phyloP scores from a whole-genome alignment of 1,284 basidiomycete genomes.

The Cryptococcus wingfieldii region DNA sequence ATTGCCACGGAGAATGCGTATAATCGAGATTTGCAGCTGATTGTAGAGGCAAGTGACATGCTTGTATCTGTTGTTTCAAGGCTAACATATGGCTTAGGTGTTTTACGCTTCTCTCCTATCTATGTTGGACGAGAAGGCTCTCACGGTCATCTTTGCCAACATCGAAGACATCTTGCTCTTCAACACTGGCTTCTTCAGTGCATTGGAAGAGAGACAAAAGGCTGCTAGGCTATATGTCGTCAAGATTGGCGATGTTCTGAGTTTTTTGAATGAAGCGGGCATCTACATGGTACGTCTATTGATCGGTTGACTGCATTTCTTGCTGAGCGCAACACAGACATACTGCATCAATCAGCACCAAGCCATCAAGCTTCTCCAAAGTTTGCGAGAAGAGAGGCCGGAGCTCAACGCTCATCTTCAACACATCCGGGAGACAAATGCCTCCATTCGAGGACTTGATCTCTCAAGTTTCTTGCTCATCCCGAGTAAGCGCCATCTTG shows the following conservation, averaged over 20 bases:
- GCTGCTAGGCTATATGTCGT: constrained; percentile 85
- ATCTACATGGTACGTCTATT: constrained; percentile 64
- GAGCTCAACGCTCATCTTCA: constrained; percentile 62
- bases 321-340: constrained; percentile 54
- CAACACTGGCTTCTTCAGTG: constrained; percentile 81
- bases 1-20: constrained; percentile 83
- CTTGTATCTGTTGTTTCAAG: background rate
- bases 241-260: constrained; percentile 77
- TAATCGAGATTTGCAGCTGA: constrained; percentile 81
- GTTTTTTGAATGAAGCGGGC: constrained; percentile 65
- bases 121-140: constrained; percentile 70
- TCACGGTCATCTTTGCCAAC: constrained; percentile 84
- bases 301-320: background rate
- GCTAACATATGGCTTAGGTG: constrained; percentile 49
- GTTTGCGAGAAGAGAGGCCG: constrained; percentile 64
- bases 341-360: constrained; percentile 87
- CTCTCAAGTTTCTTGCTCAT: constrained; percentile 83
- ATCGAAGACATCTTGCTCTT: constrained; percentile 83
- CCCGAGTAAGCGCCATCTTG: constrained; percentile 62
- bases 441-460: constrained; percentile 74
- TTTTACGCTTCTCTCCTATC: constrained; percentile 78
- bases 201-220: constrained; percentile 84
- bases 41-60: constrained; percentile 66
- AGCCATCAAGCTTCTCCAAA: constrained; percentile 73
- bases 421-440: constrained; percentile 54